Conservation (phyloP, 495 filamentous ascomycete genomes). For the Saxophila tyrrhenica region DNA sequence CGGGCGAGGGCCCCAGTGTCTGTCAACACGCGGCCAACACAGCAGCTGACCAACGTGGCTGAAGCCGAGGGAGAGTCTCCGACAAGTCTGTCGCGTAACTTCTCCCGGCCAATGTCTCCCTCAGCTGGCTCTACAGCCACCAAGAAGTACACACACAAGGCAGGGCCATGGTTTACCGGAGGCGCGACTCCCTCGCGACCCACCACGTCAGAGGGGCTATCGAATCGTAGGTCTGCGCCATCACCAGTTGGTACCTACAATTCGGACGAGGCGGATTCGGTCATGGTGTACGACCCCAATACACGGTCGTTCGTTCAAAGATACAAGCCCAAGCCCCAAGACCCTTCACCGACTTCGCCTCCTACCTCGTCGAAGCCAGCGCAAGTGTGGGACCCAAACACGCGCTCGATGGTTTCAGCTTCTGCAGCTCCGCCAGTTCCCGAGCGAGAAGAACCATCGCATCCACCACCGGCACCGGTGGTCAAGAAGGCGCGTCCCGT, state of each 20-base stretch:
- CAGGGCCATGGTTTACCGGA: conserved; percentile 4
- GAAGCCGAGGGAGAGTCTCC: conserved; percentile 46
- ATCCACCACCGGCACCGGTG: conserved; percentile 37
- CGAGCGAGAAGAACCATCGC: not conserved
- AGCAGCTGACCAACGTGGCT: conserved; percentile 30
- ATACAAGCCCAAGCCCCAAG: conserved; percentile 8
- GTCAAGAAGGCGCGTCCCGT: conserved; percentile 39
- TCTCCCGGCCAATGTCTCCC: conserved; percentile 65
- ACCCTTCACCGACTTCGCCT: not conserved
- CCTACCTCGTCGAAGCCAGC: not conserved
- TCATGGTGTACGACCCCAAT: conserved; percentile 43
- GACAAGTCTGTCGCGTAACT: conserved; percentile 49
- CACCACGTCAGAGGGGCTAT: conserved; percentile 1
- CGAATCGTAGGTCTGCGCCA: not conserved
- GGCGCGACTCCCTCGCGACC: conserved; percentile 2
- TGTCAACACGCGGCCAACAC: conserved; percentile 9
- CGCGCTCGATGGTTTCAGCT: conserved; percentile 41
- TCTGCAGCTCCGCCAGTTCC: conserved; percentile 3
- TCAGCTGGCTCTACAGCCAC: conserved; percentile 13
- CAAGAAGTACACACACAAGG: conserved; percentile 12
- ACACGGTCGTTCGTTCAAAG: conserved; percentile 44
- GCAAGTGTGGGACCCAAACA: conserved; percentile 42
- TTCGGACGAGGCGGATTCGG: conserved; percentile 13
- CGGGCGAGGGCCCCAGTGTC: conserved; percentile 22
- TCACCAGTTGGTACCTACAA: not conserved